phyloP scores from a whole-genome alignment of 495 filamentous ascomycete species.

The Cairneyella variabilis region DNA sequence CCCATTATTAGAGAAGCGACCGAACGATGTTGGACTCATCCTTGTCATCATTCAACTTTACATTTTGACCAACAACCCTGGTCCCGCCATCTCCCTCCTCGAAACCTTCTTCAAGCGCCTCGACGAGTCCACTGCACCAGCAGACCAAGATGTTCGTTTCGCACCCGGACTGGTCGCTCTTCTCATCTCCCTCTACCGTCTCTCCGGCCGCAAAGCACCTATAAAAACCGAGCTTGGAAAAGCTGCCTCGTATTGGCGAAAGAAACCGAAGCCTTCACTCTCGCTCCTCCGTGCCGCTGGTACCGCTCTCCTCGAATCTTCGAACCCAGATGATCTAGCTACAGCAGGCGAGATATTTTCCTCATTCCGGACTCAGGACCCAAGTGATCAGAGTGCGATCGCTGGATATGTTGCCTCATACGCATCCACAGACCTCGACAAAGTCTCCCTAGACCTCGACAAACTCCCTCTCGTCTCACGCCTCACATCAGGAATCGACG shows the following conservation, averaged over 20 bases:
- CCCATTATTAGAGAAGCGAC: conserved; percentile 69
- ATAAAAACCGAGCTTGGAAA: conserved; percentile 69
- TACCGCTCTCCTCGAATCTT: conserved; percentile 71
- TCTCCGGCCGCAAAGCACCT: conserved; percentile 71
- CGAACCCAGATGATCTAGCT: conserved; percentile 57
- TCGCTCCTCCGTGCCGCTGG: conserved; percentile 75
- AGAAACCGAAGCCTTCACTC: conserved; percentile 40
- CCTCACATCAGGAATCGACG: conserved; percentile 64
- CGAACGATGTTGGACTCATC: conserved; percentile 78
- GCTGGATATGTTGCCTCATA: conserved; percentile 85
- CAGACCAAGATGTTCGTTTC: conserved; percentile 64
- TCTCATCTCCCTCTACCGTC: conserved; percentile 74
- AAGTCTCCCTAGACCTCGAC: conserved; percentile 55
- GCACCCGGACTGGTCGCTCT: conserved; percentile 84
- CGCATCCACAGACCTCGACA: conserved; percentile 59
- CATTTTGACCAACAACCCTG: conserved; percentile 67
- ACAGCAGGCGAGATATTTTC: conserved; percentile 73
- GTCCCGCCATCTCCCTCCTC: conserved; percentile 69
- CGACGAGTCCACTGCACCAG: conserved; percentile 57
- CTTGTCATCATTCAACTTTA: conserved; percentile 85
- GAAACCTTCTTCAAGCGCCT: conserved; percentile 70
- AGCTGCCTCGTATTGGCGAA: conserved; percentile 78
- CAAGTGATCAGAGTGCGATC: conserved; percentile 58
- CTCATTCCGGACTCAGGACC: conserved; percentile 56
- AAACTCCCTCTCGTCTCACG: conserved; percentile 61